phyloP scores from a whole-genome alignment of 2,329 filamentous ascomycete species.

The Ophiocordyceps camponoti-leonardi region DNA sequence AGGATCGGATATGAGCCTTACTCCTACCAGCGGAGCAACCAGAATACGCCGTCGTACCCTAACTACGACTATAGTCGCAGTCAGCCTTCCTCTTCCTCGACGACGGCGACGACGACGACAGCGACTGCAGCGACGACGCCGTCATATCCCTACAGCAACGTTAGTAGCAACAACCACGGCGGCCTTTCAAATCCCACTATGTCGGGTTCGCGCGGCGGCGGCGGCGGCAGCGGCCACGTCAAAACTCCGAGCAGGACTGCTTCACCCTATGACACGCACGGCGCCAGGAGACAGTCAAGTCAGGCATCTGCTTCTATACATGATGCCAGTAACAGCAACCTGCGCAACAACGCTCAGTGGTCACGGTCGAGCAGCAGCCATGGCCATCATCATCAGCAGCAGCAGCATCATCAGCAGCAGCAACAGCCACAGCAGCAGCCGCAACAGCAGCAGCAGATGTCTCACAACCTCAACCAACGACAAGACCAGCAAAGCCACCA shows the following conservation, averaged over 20 bases:
- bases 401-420: background rate
- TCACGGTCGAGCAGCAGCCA: background rate
- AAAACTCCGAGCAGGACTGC: background rate
- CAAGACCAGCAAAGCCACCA: background rate
- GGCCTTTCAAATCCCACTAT: background rate
- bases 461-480: background rate
- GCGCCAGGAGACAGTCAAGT: background rate
- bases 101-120: constrained; percentile 5
- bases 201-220: background rate
- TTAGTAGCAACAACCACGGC: background rate
- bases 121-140: background rate
- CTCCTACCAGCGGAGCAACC: constrained; percentile 9
- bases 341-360: background rate
- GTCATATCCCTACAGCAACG: background rate
- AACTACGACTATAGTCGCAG: constrained; percentile 12
- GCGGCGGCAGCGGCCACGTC: background rate
- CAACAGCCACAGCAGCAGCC: background rate
- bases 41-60: constrained; percentile 5
- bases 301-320: background rate
- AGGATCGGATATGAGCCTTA: constrained; percentile 16
- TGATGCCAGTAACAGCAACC: background rate
- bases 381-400: background rate
- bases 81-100: constrained; percentile 1
- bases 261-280: background rate
- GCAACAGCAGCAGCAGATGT: background rate